Evolutionary conservation across 1,284 basidiomycete genomes (phyloP).

Genomic region (Ganoderma leucocontextum): DNA sequence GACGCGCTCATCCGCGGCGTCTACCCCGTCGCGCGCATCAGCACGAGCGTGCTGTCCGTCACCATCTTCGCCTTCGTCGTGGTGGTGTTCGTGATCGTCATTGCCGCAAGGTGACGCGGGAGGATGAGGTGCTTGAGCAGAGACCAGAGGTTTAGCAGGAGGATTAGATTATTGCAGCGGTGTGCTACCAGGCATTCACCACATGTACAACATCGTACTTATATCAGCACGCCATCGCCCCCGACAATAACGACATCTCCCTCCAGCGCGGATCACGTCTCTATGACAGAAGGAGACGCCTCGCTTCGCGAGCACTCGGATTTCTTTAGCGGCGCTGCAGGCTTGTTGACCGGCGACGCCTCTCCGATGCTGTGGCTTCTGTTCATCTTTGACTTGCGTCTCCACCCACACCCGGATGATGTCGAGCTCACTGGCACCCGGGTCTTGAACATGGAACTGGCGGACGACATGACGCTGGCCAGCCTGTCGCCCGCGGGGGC

Average conservation of each 20-base stretch:
- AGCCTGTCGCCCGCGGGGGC: too few species aligned
- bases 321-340: too few species aligned
- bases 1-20: slow-evolving; percentile 58
- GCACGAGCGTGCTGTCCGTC: slow-evolving; percentile 53
- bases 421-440: too few species aligned
- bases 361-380: too few species aligned
- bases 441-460: too few species aligned
- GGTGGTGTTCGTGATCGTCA: slow-evolving; percentile 53
- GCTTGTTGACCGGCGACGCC: too few species aligned
- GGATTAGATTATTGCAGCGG: not conserved
- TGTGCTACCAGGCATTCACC: not conserved
- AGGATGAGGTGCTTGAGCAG: not conserved
- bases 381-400: too few species aligned
- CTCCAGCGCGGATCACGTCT: not conserved
- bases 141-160: not conserved
- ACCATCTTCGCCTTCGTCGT: slow-evolving; percentile 54
- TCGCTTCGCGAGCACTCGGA: not conserved
- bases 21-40: slow-evolving; percentile 63
- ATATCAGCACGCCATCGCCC: slow-evolving; percentile 15
- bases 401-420: too few species aligned
- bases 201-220: slow-evolving; percentile 8
- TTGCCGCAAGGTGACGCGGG: not conserved
- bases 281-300: not conserved
- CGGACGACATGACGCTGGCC: too few species aligned
- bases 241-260: slow-evolving; percentile 7